phyloP scores from a whole-genome alignment of 768 basidiomycete species.

The Cystoderma amianthinum region DNA sequence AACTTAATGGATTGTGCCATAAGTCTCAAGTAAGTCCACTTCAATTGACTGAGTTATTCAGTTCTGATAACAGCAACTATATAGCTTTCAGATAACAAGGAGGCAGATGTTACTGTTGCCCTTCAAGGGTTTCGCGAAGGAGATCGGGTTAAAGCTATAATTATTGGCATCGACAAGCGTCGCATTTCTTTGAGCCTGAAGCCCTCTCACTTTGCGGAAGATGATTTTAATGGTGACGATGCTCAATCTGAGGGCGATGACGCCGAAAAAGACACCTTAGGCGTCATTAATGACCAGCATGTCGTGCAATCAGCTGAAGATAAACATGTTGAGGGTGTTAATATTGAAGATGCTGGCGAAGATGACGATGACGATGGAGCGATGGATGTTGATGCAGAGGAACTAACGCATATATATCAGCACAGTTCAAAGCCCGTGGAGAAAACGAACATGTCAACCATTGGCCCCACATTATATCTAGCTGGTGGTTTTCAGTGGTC shows the following conservation, averaged over 20 bases:
- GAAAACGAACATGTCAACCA: constrained; percentile 5
- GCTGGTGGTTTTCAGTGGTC: constrained; percentile 72
- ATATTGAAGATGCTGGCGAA: constrained; percentile 17
- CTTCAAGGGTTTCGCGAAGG: constrained; percentile 81
- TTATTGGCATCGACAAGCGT: constrained; percentile 67
- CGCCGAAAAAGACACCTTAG: constrained; percentile 4
- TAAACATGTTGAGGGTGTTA: constrained; percentile 6
- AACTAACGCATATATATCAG: constrained; percentile 13
- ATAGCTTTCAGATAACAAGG: constrained; percentile 83
- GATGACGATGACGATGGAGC: constrained; percentile 15
- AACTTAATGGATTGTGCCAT: constrained; percentile 87
- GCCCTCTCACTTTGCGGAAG: constrained; percentile 75
- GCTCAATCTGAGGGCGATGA: constrained; percentile 1
- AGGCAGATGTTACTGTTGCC: constrained; percentile 72
- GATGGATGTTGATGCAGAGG: constrained; percentile 40
- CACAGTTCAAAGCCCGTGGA: constrained; percentile 7
- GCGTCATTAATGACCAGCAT: constrained; percentile 18
- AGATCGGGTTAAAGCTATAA: constrained; percentile 75
- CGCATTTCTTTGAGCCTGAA: constrained; percentile 86
- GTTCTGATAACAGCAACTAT: no score
- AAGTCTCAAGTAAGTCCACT: constrained; percentile 70
- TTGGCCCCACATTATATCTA: constrained; percentile 36
- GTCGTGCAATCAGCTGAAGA: background rate
- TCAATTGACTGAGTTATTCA: background rate
- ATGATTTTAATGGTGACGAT: constrained; percentile 39